These are phyloP conservation scores for Camellia granthamiana DNA, from an alignment of 148 eudicot genomes.

Conservation along the genomic window DNA sequence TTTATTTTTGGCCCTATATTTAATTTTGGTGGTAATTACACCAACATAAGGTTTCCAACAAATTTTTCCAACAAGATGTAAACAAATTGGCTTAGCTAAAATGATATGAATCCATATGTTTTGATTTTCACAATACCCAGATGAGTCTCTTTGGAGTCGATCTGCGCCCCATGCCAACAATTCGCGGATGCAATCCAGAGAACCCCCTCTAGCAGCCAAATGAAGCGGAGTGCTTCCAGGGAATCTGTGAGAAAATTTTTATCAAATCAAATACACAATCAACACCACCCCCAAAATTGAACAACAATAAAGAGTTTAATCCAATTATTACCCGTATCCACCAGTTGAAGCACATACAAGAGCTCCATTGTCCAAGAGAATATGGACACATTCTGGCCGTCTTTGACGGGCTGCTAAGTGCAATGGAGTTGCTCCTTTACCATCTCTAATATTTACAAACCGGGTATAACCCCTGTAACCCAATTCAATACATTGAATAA, in stretches of 20 bases:
- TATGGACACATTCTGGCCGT: conserved; percentile 77
- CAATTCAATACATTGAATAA: conserved; percentile 3
- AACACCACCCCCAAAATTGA: neutral
- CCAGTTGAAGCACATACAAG: conserved; percentile 95
- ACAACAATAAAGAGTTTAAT: neutral
- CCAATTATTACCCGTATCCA: conserved; percentile 65
- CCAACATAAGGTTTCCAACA: neutral
- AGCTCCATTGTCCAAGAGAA: conserved; percentile 81
- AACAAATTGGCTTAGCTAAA: neutral
- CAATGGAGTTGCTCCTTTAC: conserved; percentile 92
- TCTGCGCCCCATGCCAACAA: conserved; percentile 97
- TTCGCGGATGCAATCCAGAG: conserved; percentile 86
- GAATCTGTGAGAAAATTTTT: conserved; percentile 37
- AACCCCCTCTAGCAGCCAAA: conserved; percentile 94
- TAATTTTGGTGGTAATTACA: too few relatives aligned
- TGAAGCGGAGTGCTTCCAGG: conserved; percentile 94
- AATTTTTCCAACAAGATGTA: neutral
- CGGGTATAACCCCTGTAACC: conserved; percentile 80
- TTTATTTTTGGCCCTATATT: too few relatives aligned
- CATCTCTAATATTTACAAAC: conserved; percentile 96
- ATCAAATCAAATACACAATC: conserved; percentile 10
- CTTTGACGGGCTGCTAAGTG: conserved; percentile 93
- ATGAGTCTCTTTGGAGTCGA: conserved; percentile 69
- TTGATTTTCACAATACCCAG: conserved; percentile 51
- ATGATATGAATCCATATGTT: neutral